These are phyloP conservation scores for Eutrema heterophyllum DNA, from an alignment of 345 rosid species.

Conservation along the genomic window DNA sequence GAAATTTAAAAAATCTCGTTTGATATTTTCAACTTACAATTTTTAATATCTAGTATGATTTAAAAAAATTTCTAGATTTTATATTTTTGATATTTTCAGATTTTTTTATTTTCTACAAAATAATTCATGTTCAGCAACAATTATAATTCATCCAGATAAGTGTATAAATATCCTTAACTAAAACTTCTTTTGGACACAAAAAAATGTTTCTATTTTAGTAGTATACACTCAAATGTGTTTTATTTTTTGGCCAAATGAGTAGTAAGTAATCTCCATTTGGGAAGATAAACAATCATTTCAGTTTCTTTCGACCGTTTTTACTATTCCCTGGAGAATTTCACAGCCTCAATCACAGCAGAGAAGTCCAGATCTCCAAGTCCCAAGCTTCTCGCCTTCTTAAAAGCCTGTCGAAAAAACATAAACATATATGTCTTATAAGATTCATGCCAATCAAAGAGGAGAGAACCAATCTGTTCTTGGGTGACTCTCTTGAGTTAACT, in stretches of 20 bases:
- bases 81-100: no score
- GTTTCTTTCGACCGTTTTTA: neutral
- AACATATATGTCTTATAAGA: neutral
- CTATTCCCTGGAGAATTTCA: conserved; percentile 44
- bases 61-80: no score
- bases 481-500: neutral
- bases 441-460: neutral
- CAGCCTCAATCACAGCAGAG: conserved; percentile 75
- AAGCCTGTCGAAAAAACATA: conserved; percentile 44
- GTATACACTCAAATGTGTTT: conserved; percentile 9
- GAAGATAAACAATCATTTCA: conserved; percentile 17
- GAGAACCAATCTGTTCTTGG: neutral
- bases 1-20: no score
- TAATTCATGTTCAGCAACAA: no score
- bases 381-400: conserved; percentile 87
- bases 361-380: conserved; percentile 84
- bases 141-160: no score
- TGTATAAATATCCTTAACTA: no score
- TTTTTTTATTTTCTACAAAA: no score
- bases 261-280: neutral
- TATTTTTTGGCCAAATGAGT: conserved; percentile 24
- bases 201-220: no score
- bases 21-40: no score
- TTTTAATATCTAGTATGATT: no score
- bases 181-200: no score